Conservation (phyloP, 169 alveolate genomes). For the Plasmodium reichenowi region DNA sequence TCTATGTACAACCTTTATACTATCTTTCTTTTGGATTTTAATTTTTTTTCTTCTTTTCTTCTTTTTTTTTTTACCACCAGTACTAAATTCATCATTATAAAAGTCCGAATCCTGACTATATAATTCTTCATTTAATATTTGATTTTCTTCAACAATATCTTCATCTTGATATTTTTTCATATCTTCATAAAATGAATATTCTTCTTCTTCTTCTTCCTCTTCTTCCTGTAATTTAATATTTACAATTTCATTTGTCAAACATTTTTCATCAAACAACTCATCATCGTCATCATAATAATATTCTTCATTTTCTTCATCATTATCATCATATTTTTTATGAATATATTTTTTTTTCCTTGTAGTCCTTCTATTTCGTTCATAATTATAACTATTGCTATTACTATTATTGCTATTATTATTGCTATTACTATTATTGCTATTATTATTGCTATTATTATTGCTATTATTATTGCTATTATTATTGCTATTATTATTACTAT, state of each 20-base stretch:
- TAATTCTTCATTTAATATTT: constrained; percentile 45
- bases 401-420: too few relatives aligned
- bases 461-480: too few relatives aligned
- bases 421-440: neutral
- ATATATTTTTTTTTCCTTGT: neutral
- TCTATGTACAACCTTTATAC: neutral
- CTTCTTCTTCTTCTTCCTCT: constrained; percentile 41
- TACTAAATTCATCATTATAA: constrained; percentile 13
- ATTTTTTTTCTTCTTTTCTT: constrained; percentile 14
- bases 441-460: neutral
- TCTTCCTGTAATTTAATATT: too few relatives aligned
- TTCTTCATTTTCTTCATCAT: neutral
- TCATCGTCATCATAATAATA: constrained; percentile 26
- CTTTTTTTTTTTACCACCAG: constrained; percentile 25
- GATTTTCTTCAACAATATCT: constrained; percentile 71
- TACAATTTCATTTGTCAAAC: constrained; percentile 9
- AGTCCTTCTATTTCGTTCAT: neutral
- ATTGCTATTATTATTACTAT: too few relatives aligned
- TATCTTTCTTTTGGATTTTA: constrained; percentile 4
- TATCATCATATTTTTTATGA: neutral
- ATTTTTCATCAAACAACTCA: constrained; percentile 34
- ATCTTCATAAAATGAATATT: constrained; percentile 7
- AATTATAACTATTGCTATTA: neutral
- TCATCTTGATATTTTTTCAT: constrained; percentile 29
- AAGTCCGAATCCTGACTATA: constrained; percentile 58